Conservation (phyloP, 768 basidiomycete genomes). For the Rickenella mellea region DNA sequence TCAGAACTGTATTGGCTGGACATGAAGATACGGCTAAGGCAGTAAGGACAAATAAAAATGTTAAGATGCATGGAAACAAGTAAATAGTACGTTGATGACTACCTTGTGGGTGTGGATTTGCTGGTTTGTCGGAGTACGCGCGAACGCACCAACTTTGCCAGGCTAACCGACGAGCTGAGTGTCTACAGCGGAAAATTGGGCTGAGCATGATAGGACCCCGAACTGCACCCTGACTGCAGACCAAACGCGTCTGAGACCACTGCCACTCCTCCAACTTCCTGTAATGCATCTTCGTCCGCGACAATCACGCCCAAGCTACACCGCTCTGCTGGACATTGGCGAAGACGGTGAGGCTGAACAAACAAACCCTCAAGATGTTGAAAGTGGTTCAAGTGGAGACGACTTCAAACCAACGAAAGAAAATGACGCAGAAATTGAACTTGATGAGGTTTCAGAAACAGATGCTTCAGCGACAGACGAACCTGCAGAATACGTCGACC, state of each 20-base stretch:
- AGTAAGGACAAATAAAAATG: no score
- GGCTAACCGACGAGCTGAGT: no score
- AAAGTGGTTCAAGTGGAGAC: conserved; percentile 36
- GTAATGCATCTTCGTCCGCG: conserved; percentile 54
- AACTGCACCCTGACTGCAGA: no score
- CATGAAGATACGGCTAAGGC: conserved; percentile 47
- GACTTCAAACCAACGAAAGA: conserved; percentile 45
- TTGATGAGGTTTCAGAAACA: conserved; percentile 1
- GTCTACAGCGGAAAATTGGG: no score
- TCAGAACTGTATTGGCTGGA: conserved; percentile 60
- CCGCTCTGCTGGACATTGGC: conserved; percentile 23
- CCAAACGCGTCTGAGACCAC: no score
- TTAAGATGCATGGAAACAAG: no score
- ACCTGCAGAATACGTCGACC: conserved; percentile 11
- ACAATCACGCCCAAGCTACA: conserved; percentile 43
- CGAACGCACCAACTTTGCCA: no score
- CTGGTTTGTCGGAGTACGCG: no score
- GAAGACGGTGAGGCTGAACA: conserved; percentile 17
- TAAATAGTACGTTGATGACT: no score
- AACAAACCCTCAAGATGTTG: conserved; percentile 16
- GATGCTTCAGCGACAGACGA: conserved; percentile 4
- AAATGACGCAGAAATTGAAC: conserved; percentile 12
- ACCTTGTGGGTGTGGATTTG: no score
- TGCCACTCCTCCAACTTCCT: no score
- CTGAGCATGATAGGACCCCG: no score